phyloP scores from a whole-genome alignment of 371 early-diverging fungal genomes.

The Mycotypha africana region DNA sequence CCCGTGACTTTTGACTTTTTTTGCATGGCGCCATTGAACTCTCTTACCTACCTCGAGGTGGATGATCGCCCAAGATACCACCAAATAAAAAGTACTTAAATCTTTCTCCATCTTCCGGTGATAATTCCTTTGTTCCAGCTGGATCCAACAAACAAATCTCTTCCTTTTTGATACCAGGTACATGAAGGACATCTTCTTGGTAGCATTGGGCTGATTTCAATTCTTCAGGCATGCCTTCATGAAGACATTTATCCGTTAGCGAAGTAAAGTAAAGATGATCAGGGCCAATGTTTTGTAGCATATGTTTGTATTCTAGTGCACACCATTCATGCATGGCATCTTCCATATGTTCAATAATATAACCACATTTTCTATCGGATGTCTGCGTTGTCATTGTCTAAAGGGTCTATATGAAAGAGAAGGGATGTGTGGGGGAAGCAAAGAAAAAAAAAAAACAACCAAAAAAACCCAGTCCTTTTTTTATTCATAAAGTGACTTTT shows the following conservation, averaged over 20 bases:
- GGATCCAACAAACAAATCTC: slow-evolving; percentile 78
- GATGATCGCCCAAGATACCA: slow-evolving; percentile 72
- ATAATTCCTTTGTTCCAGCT: slow-evolving; percentile 47
- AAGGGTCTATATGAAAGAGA: too few relatives aligned
- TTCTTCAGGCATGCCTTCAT: slow-evolving; percentile 47
- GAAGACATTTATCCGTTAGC: slow-evolving; percentile 45
- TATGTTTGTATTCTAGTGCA: slow-evolving; percentile 71
- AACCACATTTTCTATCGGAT: slow-evolving; percentile 17
- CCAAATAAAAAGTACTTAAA: slow-evolving; percentile 79
- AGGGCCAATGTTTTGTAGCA: slow-evolving; percentile 55
- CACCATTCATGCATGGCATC: slow-evolving; percentile 72
- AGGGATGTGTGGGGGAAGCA: too few relatives aligned
- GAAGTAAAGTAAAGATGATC: slow-evolving; percentile 57
- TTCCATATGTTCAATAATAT: slow-evolving; percentile 79
- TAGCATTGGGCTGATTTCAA: slow-evolving; percentile 53
- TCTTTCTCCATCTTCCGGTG: slow-evolving; percentile 62
- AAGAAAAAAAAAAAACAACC: too few relatives aligned
- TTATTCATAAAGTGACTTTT: too few relatives aligned
- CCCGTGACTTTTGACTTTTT: background rate
- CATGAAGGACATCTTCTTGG: slow-evolving; percentile 52
- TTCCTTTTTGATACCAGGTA: slow-evolving; percentile 49
- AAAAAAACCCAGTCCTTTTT: too few relatives aligned
- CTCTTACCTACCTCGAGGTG: slow-evolving; percentile 57
- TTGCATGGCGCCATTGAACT: too few relatives aligned
- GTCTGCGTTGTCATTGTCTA: too few relatives aligned